Percentiles rank a stretch among this genome's conserved stretches.
Conservation (phyloP, 2,329 filamentous ascomycete genomes). For the Colletotrichum phormii region DNA sequence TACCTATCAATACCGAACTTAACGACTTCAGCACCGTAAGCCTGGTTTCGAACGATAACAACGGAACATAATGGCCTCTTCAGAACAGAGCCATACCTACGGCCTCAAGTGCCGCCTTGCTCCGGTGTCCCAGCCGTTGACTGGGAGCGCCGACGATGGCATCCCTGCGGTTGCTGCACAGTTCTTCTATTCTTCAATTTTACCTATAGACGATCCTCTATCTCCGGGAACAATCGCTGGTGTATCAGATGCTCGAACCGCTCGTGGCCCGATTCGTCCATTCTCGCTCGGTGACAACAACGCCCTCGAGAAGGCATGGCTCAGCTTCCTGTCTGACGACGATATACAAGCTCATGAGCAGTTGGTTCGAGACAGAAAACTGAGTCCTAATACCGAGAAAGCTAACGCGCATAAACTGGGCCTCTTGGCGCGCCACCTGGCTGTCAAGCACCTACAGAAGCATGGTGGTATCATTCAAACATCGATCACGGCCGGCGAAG, state of each 20-base stretch:
- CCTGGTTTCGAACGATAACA: neutral
- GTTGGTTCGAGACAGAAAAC: conserved; percentile 46
- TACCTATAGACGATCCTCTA: conserved; percentile 91
- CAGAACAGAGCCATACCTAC: conserved; percentile 63
- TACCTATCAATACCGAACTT: neutral
- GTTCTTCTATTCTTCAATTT: conserved; percentile 86
- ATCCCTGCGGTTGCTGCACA: conserved; percentile 74
- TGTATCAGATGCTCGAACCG: conserved; percentile 61
- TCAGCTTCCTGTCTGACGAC: conserved; percentile 64
- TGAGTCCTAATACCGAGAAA: conserved; percentile 47
- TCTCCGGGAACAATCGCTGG: conserved; percentile 69
- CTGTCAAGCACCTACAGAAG: conserved; percentile 58
- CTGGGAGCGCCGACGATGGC: conserved; percentile 52
- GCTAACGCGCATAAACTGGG: conserved; percentile 50
- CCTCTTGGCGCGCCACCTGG: conserved; percentile 56
- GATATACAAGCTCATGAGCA: conserved; percentile 61
- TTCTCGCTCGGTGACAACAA: conserved; percentile 85
- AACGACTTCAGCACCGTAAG: neutral
- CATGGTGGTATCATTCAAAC: conserved; percentile 53
- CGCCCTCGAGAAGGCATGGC: conserved; percentile 83
- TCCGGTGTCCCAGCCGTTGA: conserved; percentile 53
- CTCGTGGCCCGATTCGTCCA: conserved; percentile 75
- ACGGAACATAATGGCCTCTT: conserved; percentile 2
- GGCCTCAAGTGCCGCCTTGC: conserved; percentile 69
- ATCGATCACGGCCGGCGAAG: conserved; percentile 45